Evolutionary conservation across 2,329 filamentous ascomycete species (phyloP), one percentile per base, ranked within the genome.

Genomic region (Fusarium avenaceum): DNA sequence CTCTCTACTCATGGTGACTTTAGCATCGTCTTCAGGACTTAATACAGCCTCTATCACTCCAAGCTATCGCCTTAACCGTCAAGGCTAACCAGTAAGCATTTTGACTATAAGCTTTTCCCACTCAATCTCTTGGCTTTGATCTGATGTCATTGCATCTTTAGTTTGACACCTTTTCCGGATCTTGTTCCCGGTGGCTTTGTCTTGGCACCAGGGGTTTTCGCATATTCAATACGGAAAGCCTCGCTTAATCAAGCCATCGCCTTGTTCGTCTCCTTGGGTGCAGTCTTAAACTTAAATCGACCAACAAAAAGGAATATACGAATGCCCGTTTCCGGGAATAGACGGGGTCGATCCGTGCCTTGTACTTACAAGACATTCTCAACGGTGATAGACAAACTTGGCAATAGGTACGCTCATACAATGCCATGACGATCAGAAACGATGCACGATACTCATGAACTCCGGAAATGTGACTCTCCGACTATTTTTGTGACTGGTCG

Each of bases 341-440:
- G 44, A 15, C 14, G 17, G 38, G 15, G 54, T 19, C 63, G 66
- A 69, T 69, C 66, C 19, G 28, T 67, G 42, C 33, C 61, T 63
- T 30, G 17, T 33, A 50, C 19, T 20, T 28, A 46, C 24, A 45
- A 39, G 33, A 51, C 49, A 20, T 3, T 20, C 4, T 49, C 48
- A 69, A 56, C 65, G 48, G 57, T 2, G 33, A 38, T 24, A 14
- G 24, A 22, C 52, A 40, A 58, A 33, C 55, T 62, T 42, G 48
- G 6, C 10, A 20, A 10, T 19, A 38, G 17, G 35, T 35, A 52
- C 49, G 7, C 15, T 42, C 45, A 26, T 35, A 39, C 9, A 8
- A 6, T 28, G 2, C 11, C 13, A 39, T 43, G 43, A 35, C 19
- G 33, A 66, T 35, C 63, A 67, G 48, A 38, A 19, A n/a, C 35